phyloP scores from a whole-genome alignment of 202 grass and related monocot species.

The Hordeum pubiflorum region DNA sequence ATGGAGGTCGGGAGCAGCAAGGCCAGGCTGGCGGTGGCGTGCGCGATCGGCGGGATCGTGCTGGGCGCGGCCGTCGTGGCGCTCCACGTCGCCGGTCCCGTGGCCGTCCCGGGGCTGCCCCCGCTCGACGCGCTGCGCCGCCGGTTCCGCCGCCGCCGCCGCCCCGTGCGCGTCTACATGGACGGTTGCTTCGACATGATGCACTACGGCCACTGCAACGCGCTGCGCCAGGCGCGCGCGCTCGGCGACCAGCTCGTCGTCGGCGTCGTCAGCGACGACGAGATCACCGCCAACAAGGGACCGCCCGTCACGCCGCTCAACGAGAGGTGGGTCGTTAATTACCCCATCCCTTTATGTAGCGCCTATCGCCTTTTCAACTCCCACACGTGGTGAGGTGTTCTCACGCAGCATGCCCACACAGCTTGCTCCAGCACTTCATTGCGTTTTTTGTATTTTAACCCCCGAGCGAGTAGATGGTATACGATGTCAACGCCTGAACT shows the following conservation, averaged over 20 bases:
- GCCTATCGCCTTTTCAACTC: not conserved
- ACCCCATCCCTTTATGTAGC: not conserved
- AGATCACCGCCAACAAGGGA: constrained; percentile 88
- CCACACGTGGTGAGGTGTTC: not conserved
- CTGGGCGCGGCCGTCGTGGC: constrained; percentile 38
- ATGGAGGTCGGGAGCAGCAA: constrained; percentile 35
- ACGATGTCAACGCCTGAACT: not conserved
- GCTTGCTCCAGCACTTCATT: not conserved
- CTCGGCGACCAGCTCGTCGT: constrained; percentile 88
- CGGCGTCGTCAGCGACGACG: constrained; percentile 78
- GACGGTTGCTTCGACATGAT: constrained; percentile 97
- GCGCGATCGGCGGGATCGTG: constrained; percentile 50
- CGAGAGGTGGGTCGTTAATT: constrained; percentile 42
- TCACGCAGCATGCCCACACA: not conserved
- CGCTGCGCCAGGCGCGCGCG: constrained; percentile 69
- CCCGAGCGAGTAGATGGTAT: not conserved
- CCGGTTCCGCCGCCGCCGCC: constrained; percentile 21
- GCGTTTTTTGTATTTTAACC: not conserved
- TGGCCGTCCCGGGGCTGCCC: constrained; percentile 1
- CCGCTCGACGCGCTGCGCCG: constrained; percentile 14
- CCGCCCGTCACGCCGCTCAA: constrained; percentile 79
- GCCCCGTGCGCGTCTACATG: constrained; percentile 76
- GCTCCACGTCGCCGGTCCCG: constrained; percentile 30
- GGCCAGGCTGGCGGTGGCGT: constrained; percentile 39
- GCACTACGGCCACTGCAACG: constrained; percentile 94